Evolutionary conservation across 306 rosid species (phyloP).

Genomic region (Trifolium pratense): DNA sequence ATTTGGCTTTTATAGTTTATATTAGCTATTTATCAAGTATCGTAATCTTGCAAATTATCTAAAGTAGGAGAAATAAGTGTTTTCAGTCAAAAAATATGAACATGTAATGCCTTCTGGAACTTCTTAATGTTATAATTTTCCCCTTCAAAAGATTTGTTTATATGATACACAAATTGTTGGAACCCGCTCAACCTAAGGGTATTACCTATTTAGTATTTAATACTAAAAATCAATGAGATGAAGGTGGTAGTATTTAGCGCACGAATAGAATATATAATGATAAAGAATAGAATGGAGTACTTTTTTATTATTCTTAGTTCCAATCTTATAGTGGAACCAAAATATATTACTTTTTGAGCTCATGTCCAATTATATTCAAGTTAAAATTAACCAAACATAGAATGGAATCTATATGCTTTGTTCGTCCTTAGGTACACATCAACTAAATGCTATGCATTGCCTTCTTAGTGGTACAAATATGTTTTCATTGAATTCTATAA

Average conservation of each 20-base stretch:
- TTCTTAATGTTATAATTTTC: neutral
- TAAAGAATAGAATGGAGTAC: neutral
- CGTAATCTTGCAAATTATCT: neutral
- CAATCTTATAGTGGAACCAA: neutral
- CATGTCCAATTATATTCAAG: constrained; percentile 13
- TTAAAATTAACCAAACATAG: neutral
- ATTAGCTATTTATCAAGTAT: constrained; percentile 20
- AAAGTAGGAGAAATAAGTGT: neutral
- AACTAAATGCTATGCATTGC: neutral
- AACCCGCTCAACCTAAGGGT: constrained; percentile 3
- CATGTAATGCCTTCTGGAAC: constrained; percentile 25
- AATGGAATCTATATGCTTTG: neutral
- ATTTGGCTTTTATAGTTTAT: constrained; percentile 15
- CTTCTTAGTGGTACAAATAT: constrained; percentile 13
- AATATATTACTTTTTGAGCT: neutral
- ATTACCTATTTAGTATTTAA: constrained; percentile 24
- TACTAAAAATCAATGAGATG: constrained; percentile 7
- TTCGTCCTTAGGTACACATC: neutral
- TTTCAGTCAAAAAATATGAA: constrained; percentile 17
- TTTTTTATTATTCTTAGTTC: neutral
- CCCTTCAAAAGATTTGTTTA: neutral
- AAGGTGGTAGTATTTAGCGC: neutral
- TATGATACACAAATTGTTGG: constrained; percentile 17
- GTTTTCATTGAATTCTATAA: constrained; percentile 20
- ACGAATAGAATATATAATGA: neutral